Conservation (phyloP, 2,329 filamentous ascomycete genomes). For the Truncatella angustata region DNA sequence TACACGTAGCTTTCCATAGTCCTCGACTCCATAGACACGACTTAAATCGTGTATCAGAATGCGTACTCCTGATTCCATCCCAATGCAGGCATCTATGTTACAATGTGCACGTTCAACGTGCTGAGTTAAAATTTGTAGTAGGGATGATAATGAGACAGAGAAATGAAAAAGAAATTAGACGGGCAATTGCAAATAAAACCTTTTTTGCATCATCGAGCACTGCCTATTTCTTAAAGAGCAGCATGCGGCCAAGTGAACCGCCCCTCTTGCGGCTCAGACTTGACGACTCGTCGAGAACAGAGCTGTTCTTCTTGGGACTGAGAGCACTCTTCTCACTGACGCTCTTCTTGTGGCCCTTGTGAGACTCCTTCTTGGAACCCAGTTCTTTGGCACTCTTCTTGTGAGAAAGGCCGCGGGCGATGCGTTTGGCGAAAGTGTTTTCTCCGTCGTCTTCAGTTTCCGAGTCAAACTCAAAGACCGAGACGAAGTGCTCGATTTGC, state of each 20-base stretch:
- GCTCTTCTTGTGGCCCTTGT: slow-evolving; percentile 13
- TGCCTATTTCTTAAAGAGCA: slow-evolving; percentile 7
- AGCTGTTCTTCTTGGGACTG: slow-evolving; percentile 2
- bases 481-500: slow-evolving; percentile 29
- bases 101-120: too few relatives aligned
- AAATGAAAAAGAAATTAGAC: background rate
- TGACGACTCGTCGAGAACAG: background rate
- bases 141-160: too few relatives aligned
- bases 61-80: too few relatives aligned
- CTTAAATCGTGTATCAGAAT: too few relatives aligned
- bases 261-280: slow-evolving; percentile 6
- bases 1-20: too few relatives aligned
- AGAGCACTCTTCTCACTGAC: slow-evolving; percentile 5
- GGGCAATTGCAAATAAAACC: too few relatives aligned
- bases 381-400: slow-evolving; percentile 25
- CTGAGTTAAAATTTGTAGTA: too few relatives aligned
- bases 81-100: too few relatives aligned
- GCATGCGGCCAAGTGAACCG: slow-evolving; percentile 9
- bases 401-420: slow-evolving; percentile 41
- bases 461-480: slow-evolving; percentile 49
- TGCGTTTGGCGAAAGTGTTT: slow-evolving; percentile 32
- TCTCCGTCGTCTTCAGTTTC: slow-evolving; percentile 29
- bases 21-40: too few relatives aligned
- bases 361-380: slow-evolving; percentile 17
- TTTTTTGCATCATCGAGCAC: background rate